Base-by-base conservation (phyloP, 129 eudicot species). In the Oenanthe sinensis region DNA sequence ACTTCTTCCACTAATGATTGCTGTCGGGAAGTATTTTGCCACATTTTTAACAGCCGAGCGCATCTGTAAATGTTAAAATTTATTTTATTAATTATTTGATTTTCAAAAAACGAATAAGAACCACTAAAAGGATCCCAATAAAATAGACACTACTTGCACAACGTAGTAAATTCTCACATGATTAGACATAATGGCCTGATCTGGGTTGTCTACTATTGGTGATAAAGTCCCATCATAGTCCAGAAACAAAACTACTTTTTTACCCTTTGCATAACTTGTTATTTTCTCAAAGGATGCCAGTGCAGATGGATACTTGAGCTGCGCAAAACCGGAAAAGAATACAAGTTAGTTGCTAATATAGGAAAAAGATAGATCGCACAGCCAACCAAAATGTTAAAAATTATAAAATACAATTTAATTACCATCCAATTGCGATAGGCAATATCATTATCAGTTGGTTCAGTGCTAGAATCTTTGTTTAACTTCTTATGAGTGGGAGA, bases 161-260 rank as follows among this genome's bases (percentile, higher is more conserved):
- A 72, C 1, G 6, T 5, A 43, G 69, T 28, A 65, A 81, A 87
- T 81, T 67, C 93, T 84, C 78, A 95, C 98, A 77, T 91, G 86
- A 33, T 77, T 84, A 71, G 99, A 86, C 94, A 95, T 95, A 85
- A 87, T 88, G 40, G 99, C 99, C 65, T 43, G 86, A 81, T 95
- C 99, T 72, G 99, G 99, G 85, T 95, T 87, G 78, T 92, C 97
- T 16, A 95, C 99, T 72, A 95, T 95, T 1, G 99, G 92, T 13
- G 99, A 92, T 48, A 95, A 87, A 39, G 99, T 95, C 47, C 99
- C 99, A 75, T 95, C 99, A 84, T 95, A 95, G 83, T 95, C 99
- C 82, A 92, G 83, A 88, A 95, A 95, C 87, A 95, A 73, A 1
- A 93, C 97, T 37, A 95, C 67, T 63, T 84, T 88, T 85, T 95